phyloP scores from a whole-genome alignment of 306 rosid species.

The Corylus heterophylla region DNA sequence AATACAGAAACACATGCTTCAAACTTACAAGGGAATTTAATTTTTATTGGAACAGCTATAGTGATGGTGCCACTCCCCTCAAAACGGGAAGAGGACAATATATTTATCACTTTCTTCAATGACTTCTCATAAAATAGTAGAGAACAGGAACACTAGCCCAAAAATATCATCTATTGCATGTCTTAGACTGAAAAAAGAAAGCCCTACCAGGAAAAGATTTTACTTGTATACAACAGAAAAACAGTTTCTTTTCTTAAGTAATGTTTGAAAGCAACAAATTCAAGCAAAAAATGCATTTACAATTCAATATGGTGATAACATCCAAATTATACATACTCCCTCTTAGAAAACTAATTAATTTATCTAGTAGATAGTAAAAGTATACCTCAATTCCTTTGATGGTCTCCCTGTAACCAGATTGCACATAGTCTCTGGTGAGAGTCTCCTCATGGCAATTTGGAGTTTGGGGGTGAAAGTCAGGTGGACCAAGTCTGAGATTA shows the following conservation, averaged over 20 bases:
- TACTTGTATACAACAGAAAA: neutral
- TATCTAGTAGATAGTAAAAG: neutral
- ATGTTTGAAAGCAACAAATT: neutral
- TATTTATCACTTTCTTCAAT: neutral
- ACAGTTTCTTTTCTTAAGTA: neutral
- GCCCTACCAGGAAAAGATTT: neutral
- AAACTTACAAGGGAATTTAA: neutral
- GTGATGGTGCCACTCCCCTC: neutral
- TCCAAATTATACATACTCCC: slow-evolving; percentile 1
- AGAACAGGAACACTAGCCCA: neutral
- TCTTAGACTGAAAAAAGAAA: neutral
- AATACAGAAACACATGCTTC: neutral
- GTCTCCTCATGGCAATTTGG: slow-evolving; percentile 91
- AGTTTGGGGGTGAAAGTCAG: slow-evolving; percentile 82
- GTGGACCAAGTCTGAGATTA: slow-evolving; percentile 84
- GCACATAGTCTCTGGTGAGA: slow-evolving; percentile 79
- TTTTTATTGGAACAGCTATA: neutral
- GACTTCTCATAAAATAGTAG: neutral
- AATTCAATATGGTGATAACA: neutral
- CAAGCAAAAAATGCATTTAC: neutral
- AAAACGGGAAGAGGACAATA: neutral
- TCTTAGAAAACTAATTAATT: neutral
- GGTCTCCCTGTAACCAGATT: slow-evolving; percentile 77
- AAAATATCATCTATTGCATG: neutral
- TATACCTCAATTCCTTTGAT: slow-evolving; percentile 89